Base-by-base conservation (phyloP, 768 basidiomycete species). In the Agaricus blazei region DNA sequence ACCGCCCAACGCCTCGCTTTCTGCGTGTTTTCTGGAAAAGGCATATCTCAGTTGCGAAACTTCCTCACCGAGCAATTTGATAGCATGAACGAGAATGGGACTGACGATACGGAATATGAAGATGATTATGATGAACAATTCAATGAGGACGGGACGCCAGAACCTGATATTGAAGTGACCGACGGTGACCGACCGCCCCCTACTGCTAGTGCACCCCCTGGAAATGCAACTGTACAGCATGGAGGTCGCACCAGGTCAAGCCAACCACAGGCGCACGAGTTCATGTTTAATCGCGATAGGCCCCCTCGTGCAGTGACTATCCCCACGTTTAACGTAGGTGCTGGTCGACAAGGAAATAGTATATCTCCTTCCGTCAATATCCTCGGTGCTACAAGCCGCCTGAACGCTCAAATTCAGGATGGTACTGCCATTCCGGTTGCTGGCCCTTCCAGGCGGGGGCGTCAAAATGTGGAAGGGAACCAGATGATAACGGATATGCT, bases 21-120 rank as follows among this genome's bases (percentile, higher is more conserved):
- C 67, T 98, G 97, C 70, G 97, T 99, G 14, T 99, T 91, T 73
- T 98, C 96, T 9, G 92, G 93, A 23, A 85, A 86, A 60, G 95
- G 96, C 6, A 90, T 99, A 1, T 73, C 80, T 9, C 85, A 93
- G 47, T 78, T 99, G 19, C 81, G 96, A 31, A 73, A 82, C 15
- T 94, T 85, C 68, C 74, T 99, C 46, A 86, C 81, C 5, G 87
- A 87, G 56, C 68, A 88, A 12, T 90, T 87, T 66, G 85, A 85
- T 61, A 82, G 82, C 58, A 85, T 90, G 62, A 87, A 82, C 2
- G 88, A 89, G 62, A 84, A 81, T 60, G 82, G 79, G 27, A 86
- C 79, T 44, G 87, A 84, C 62, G 83, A 83, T 60, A 84, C 81
- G 1, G 84, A 88, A 60, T 84, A 85, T 58, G 81, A 81, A 50